Percentiles rank a stretch among this genome's conserved stretches.
Evolutionary conservation across 2,329 filamentous ascomycete species (phyloP).

Genomic region (Fusarium clavum): DNA sequence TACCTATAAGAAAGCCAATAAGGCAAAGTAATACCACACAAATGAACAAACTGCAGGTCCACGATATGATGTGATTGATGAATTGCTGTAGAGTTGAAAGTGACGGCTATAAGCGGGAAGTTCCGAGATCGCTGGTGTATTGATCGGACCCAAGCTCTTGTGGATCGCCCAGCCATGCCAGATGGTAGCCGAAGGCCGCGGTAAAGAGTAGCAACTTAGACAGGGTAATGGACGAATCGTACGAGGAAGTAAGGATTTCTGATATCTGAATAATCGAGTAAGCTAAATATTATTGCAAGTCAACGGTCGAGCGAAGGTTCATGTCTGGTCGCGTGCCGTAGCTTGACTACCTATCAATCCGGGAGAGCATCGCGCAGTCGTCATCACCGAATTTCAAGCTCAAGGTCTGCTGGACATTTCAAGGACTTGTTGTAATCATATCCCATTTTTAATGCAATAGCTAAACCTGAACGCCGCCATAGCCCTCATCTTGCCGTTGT

Average conservation of each 20-base stretch:
- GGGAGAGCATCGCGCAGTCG: not conserved
- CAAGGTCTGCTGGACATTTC: conserved; percentile 17
- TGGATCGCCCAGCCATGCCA: too few relatives aligned
- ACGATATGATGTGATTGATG: not conserved
- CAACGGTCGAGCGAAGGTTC: not conserved
- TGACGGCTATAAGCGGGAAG: not conserved
- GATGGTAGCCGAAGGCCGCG: not conserved
- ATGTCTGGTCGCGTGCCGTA: not conserved
- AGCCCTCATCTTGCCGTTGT: conserved; percentile 48
- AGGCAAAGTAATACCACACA: conserved; percentile 39
- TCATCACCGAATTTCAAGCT: conserved; percentile 11
- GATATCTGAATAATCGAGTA: conserved; percentile 2
- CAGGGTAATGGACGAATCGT: not conserved
- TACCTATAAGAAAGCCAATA: conserved; percentile 38
- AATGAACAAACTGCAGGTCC: conserved; percentile 16
- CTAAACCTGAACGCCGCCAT: conserved; percentile 55
- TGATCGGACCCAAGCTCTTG: not conserved
- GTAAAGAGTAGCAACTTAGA: not conserved
- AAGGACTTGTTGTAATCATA: conserved; percentile 40
- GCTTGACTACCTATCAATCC: conserved; percentile 1
- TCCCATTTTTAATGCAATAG: conserved; percentile 48
- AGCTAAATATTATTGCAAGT: not conserved
- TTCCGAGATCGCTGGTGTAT: not conserved
- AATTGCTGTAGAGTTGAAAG: not conserved
- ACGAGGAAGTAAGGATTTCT: not conserved